phyloP scores from a whole-genome alignment of 345 rosid genomes.

The Erodium maritimum region DNA sequence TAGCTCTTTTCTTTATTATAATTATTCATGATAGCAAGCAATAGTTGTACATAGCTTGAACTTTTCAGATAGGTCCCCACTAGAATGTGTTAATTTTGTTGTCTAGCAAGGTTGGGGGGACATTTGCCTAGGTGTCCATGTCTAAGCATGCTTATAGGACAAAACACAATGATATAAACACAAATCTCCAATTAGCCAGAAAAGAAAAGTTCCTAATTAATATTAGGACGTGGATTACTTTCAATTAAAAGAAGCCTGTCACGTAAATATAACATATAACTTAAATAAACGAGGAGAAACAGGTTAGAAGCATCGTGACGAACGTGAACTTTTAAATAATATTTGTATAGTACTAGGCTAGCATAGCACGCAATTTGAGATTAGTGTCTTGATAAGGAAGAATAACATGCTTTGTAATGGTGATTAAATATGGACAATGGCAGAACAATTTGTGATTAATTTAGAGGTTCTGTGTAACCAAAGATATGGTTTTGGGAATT shows the following conservation, averaged over 20 bases:
- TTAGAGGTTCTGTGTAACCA: not conserved
- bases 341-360: not conserved
- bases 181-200: conserved; percentile 1
- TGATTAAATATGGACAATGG: not conserved
- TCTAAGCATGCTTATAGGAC: conserved; percentile 24
- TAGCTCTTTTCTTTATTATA: no score
- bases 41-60: not conserved
- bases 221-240: conserved; percentile 19
- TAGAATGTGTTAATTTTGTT: conserved; percentile 41
- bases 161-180: conserved; percentile 14
- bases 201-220: conserved; percentile 3
- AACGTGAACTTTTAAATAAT: not conserved
- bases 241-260: conserved; percentile 12
- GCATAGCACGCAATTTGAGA: conserved; percentile 6
- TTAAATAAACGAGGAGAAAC: not conserved
- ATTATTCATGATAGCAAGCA: not conserved
- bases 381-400: conserved; percentile 13
- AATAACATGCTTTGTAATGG: conserved; percentile 10
- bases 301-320: not conserved
- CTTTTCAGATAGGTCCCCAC: conserved; percentile 5
- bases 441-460: no score
- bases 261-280: no score
- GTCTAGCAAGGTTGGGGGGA: conserved; percentile 24
- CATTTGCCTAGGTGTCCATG: conserved; percentile 21
- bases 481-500: not conserved